These are phyloP conservation scores for Orbilia blumenaviensis DNA, from an alignment of 2,329 filamentous ascomycete genomes.

Conservation along the genomic window DNA sequence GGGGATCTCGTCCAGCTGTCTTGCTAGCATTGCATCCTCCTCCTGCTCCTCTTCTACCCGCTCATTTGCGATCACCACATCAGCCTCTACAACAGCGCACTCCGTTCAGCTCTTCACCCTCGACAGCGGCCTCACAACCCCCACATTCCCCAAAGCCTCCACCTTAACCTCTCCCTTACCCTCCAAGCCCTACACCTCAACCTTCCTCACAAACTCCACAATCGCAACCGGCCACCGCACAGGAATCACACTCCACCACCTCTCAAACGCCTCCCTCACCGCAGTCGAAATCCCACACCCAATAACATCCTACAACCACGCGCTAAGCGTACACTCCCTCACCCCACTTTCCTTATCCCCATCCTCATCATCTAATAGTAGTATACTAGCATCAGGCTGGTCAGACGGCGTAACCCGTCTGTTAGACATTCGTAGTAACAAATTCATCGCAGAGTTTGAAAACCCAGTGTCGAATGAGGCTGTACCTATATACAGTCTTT, in stretches of 20 bases:
- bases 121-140: neutral
- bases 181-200: slow-evolving; percentile 31
- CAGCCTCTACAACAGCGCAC: neutral
- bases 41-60: neutral
- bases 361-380: slow-evolving; percentile 20
- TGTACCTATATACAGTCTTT: slow-evolving; percentile 29
- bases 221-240: slow-evolving; percentile 31
- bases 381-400: slow-evolving; percentile 40
- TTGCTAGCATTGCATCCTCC: too few relatives aligned
- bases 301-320: slow-evolving; percentile 4
- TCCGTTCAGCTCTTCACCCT: slow-evolving; percentile 31
- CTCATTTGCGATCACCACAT: slow-evolving; percentile 15
- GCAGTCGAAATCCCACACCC: slow-evolving; percentile 19
- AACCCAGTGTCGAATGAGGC: slow-evolving; percentile 14
- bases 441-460: slow-evolving; percentile 13
- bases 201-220: slow-evolving; percentile 20
- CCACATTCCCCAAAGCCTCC: neutral
- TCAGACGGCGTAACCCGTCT: slow-evolving; percentile 42
- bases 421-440: slow-evolving; percentile 17
- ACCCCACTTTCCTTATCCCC: slow-evolving; percentile 9
- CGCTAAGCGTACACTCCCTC: slow-evolving; percentile 33
- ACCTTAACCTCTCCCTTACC: slow-evolving; percentile 5
- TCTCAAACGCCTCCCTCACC: neutral
- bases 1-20: slow-evolving; percentile 25
- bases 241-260: slow-evolving; percentile 23